Percentiles rank a stretch among this genome's conserved stretches.
Conservation (phyloP, 345 rosid species). For the Clarkia xantiana region DNA sequence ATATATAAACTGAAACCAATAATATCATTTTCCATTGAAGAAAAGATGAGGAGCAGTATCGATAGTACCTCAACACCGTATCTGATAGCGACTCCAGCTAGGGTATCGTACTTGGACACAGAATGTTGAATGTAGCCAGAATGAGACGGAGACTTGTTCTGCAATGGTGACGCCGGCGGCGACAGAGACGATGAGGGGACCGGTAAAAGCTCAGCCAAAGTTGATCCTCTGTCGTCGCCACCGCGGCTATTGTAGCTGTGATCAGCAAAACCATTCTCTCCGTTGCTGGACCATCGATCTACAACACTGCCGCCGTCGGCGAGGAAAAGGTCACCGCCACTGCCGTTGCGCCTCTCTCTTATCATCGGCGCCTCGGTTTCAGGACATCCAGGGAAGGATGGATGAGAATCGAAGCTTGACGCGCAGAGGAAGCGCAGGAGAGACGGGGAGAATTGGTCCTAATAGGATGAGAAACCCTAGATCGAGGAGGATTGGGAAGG, state of each 20-base stretch:
- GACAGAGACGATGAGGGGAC: conserved; percentile 22
- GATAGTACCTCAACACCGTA: conserved; percentile 70
- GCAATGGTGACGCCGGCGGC: conserved; percentile 7
- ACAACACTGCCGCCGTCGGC: conserved; percentile 13
- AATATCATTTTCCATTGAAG: not conserved
- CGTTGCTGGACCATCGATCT: conserved; percentile 3
- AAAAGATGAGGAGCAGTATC: not conserved
- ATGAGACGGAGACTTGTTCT: conserved; percentile 9
- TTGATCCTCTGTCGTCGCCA: conserved; percentile 8
- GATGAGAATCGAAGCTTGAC: not conserved
- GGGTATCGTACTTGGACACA: conserved; percentile 69
- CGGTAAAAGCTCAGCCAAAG: conserved; percentile 15
- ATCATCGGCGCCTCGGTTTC: conserved; percentile 18
- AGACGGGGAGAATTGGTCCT: not conserved
- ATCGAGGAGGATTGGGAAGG: not conserved
- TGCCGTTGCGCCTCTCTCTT: conserved; percentile 18
- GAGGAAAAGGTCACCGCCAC: conserved; percentile 5
- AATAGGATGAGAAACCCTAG: conserved; percentile 6
- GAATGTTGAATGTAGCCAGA: conserved; percentile 43
- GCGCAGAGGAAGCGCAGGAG: not conserved
- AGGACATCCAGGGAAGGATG: not conserved
- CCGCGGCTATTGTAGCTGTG: conserved; percentile 10
- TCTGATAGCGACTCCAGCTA: conserved; percentile 83
- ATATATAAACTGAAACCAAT: not conserved
- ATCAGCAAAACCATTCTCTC: not conserved